Conservation (phyloP, 2,329 filamentous ascomycete species). For the Ascochyta koolunga region DNA sequence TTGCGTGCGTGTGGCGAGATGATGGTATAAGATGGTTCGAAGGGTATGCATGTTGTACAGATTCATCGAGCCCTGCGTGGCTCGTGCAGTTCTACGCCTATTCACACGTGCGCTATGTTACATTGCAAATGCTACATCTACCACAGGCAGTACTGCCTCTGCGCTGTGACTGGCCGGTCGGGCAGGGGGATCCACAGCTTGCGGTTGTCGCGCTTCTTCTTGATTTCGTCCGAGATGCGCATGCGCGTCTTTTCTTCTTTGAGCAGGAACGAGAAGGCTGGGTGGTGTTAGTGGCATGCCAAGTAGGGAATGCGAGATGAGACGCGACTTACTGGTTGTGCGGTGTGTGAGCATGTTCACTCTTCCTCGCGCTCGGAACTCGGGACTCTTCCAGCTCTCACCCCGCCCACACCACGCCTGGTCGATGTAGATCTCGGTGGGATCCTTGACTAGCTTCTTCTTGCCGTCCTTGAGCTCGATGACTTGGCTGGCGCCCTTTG, state of each 20-base stretch:
- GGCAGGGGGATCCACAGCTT: constrained; percentile 89
- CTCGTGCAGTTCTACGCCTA: constrained; percentile 3
- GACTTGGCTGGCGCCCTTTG: constrained; percentile 49
- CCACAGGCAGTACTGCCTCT: constrained; percentile 92
- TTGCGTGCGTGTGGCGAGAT: no score
- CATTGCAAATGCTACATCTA: constrained; percentile 52
- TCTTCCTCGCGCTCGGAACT: constrained; percentile 77
- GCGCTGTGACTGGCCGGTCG: constrained; percentile 80
- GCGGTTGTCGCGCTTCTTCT: constrained; percentile 74
- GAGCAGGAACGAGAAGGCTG: constrained; percentile 78
- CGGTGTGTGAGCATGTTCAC: constrained; percentile 73
- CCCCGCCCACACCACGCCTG: constrained; percentile 92
- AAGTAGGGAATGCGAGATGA: background rate
- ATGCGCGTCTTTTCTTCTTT: constrained; percentile 95
- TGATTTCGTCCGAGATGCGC: constrained; percentile 76
- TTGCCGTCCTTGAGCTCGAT: constrained; percentile 78
- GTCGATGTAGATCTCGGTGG: constrained; percentile 85
- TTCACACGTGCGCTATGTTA: constrained; percentile 15
- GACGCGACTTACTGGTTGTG: constrained; percentile 69
- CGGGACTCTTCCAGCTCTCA: constrained; percentile 54
- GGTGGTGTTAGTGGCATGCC: background rate
- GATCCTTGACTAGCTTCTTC: constrained; percentile 72
- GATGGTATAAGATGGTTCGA: background rate
- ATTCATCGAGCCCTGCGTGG: background rate
- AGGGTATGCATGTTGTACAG: constrained; percentile 17